Conservation (phyloP, 2,329 filamentous ascomycete species). For the Aspergillus puulaauensis region DNA sequence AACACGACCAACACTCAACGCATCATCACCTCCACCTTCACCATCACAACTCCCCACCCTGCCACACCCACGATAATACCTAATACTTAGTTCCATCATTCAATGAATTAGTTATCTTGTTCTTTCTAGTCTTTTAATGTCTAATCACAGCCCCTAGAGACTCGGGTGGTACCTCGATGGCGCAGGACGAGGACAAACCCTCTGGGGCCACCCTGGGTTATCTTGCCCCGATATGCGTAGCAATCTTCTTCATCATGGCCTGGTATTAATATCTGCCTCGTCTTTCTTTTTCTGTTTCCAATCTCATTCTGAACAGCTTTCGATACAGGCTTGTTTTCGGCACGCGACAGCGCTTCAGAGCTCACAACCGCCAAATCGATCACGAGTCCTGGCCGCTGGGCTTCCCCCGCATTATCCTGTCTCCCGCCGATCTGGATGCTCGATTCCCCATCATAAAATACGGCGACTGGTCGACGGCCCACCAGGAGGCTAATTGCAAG, state of each 20-base stretch:
- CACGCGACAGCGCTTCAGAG: conserved; percentile 7
- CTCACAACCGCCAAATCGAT: conserved; percentile 6
- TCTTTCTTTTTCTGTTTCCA: background rate
- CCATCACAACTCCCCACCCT: background rate
- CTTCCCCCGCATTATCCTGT: conserved; percentile 5
- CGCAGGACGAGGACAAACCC: conserved; percentile 4
- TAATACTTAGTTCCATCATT: background rate
- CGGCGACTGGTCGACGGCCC: conserved; percentile 12
- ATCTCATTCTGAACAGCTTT: conserved; percentile 1
- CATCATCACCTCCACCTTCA: background rate
- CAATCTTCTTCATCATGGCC: conserved; percentile 16
- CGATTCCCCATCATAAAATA: conserved; percentile 17
- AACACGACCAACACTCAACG: no score
- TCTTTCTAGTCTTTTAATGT: background rate
- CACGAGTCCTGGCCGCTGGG: conserved; percentile 12
- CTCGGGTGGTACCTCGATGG: conserved; percentile 2
- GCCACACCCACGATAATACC: background rate
- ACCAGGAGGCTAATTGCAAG: background rate
- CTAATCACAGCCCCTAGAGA: background rate
- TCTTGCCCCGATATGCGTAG: conserved; percentile 18
- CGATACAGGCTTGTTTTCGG: conserved; percentile 15
- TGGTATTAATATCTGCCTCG: conserved; percentile 12
- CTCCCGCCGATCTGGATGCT: conserved; percentile 11
- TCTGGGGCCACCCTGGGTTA: conserved; percentile 17
- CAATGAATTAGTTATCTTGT: background rate